Conservation (phyloP, 345 rosid genomes). For the Citrus cavaleriei region DNA sequence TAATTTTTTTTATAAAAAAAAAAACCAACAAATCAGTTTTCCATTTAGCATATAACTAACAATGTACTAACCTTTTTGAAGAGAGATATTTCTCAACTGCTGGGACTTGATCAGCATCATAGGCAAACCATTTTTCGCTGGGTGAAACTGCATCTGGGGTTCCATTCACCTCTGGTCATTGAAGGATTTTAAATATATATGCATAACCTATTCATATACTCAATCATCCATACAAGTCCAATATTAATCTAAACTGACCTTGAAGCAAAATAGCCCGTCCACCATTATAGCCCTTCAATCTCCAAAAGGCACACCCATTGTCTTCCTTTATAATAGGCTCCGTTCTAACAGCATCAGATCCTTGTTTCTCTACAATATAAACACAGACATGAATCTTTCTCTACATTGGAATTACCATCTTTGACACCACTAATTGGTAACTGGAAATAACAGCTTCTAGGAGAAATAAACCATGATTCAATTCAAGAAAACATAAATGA, state of each 20-base stretch:
- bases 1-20: neutral
- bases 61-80: constrained; percentile 33
- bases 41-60: neutral
- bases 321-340: constrained; percentile 46
- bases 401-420: neutral
- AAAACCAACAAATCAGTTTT: neutral
- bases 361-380: constrained; percentile 33
- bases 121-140: constrained; percentile 63
- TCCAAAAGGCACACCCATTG: constrained; percentile 65
- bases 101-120: constrained; percentile 48
- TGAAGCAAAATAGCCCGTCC: constrained; percentile 56
- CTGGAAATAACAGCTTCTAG: neutral
- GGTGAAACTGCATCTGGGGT: constrained; percentile 24
- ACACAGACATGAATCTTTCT: neutral
- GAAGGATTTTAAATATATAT: neutral
- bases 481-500: neutral
- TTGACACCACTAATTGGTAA: neutral
- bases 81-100: constrained; percentile 60
- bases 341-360: constrained; percentile 67
- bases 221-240: neutral
- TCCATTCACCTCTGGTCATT: constrained; percentile 44
- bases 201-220: neutral
- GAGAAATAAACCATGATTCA: neutral
- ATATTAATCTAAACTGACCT: constrained; percentile 40
- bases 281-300: constrained; percentile 35